phyloP scores from a whole-genome alignment of 352 stramenopile genomes.

The Phytopythium delawarense region DNA sequence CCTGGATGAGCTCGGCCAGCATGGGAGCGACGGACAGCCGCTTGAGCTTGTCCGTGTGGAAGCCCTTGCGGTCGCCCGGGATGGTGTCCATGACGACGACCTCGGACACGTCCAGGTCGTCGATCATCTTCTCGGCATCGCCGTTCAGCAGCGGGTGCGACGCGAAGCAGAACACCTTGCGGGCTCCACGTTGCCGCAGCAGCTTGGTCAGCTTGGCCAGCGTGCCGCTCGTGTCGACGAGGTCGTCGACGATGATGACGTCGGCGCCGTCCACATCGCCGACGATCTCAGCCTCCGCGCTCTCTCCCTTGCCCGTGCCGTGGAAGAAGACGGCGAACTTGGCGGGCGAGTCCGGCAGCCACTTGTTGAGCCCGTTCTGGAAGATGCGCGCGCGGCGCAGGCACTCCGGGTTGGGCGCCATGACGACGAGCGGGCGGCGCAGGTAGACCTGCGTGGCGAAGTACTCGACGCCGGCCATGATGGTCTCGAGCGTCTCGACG shows the following conservation, averaged over 20 bases:
- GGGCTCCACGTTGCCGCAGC: constrained; percentile 75
- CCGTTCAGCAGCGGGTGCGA: constrained; percentile 89
- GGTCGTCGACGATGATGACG: constrained; percentile 91
- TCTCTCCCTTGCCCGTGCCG: constrained; percentile 57
- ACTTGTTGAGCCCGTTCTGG: constrained; percentile 85
- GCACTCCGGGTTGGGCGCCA: constrained; percentile 88
- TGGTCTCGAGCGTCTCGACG: constrained; percentile 92
- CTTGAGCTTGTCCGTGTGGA: constrained; percentile 85
- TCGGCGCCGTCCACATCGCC: constrained; percentile 86
- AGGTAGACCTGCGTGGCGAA: constrained; percentile 85
- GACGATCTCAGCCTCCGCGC: constrained; percentile 79
- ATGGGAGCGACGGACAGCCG: constrained; percentile 84
- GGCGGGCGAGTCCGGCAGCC: constrained; percentile 74
- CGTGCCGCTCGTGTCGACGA: constrained; percentile 86
- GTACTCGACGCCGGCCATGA: constrained; percentile 89
- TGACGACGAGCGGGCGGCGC: constrained; percentile 76
- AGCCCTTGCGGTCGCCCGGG: constrained; percentile 45
- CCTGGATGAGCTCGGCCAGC: constrained; percentile 88
- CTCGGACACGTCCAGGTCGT: constrained; percentile 74
- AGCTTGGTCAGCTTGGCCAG: constrained; percentile 81
- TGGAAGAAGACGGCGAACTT: constrained; percentile 85
- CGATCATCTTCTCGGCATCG: constrained; percentile 82
- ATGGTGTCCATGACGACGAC: constrained; percentile 92
- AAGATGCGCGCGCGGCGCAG: constrained; percentile 82
- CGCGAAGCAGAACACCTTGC: constrained; percentile 88